phyloP scores from a whole-genome alignment of 2,329 filamentous ascomycete genomes.

The Tolypocladium cylindrosporum region DNA sequence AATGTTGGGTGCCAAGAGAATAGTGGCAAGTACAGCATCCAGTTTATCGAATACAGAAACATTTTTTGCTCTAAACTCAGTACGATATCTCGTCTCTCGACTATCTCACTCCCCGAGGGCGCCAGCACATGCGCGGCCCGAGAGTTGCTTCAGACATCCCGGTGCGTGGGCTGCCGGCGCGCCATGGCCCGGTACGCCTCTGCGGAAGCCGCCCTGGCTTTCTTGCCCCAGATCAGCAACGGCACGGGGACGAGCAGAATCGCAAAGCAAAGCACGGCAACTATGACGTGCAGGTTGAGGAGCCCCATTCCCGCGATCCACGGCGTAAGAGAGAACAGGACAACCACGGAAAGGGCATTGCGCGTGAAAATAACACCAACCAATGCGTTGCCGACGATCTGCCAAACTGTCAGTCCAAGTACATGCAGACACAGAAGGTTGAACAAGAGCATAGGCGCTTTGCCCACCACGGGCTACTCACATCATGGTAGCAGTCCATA shows the following conservation, averaged over 20 bases:
- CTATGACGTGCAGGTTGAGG: constrained; percentile 5
- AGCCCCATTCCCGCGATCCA: constrained; percentile 15
- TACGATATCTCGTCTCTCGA: no score
- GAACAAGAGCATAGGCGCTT: neutral
- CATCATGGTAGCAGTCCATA: constrained; percentile 25
- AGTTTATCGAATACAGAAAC: no score
- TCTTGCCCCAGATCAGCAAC: constrained; percentile 8
- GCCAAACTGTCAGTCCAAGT: neutral
- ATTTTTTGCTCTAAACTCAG: no score
- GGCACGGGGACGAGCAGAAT: constrained; percentile 4
- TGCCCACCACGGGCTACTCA: constrained; percentile 7
- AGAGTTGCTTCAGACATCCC: neutral
- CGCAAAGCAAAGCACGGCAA: constrained; percentile 1
- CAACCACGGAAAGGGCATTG: constrained; percentile 10
- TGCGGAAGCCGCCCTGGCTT: constrained; percentile 2
- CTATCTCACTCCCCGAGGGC: no score
- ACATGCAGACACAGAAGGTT: neutral
- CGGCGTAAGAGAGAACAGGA: constrained; percentile 11
- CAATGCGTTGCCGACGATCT: constrained; percentile 15
- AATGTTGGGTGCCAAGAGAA: no score
- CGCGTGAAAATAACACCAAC: constrained; percentile 13
- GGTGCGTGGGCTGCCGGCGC: constrained; percentile 4
- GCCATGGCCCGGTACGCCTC: constrained; percentile 3
- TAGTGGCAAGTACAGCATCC: no score
- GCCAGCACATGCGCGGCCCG: no score